Evolutionary conservation across 495 filamentous ascomycete species (phyloP).

Genomic region (Parathielavia hyrcaniae): DNA sequence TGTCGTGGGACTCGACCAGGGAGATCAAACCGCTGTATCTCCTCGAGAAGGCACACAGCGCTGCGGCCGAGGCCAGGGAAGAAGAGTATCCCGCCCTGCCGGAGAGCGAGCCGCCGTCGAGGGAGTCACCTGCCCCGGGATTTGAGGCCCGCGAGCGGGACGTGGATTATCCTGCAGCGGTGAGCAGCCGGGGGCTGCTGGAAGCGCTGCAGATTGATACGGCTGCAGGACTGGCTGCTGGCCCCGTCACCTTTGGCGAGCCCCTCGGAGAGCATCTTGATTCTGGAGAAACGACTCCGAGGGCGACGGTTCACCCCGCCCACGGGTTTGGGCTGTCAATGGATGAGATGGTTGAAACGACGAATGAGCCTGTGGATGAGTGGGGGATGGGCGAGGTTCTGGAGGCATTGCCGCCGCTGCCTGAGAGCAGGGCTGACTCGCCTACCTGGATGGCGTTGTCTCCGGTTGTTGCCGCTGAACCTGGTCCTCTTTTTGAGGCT

Average conservation of each 20-base stretch:
- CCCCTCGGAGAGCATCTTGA: slow-evolving; percentile 25
- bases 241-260: background rate
- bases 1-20: slow-evolving; percentile 45
- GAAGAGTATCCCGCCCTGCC: slow-evolving; percentile 27
- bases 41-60: slow-evolving; percentile 36
- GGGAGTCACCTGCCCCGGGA: slow-evolving; percentile 27
- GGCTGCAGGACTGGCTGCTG: slow-evolving; percentile 5
- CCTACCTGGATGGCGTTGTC: background rate
- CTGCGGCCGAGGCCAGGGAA: slow-evolving; percentile 5
- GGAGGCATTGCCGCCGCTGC: slow-evolving; percentile 8
- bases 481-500: background rate
- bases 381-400: background rate
- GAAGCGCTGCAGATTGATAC: slow-evolving; percentile 30
- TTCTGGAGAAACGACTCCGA: slow-evolving; percentile 36
- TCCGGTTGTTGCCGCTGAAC: background rate
- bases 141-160: slow-evolving; percentile 12
- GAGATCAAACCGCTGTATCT: slow-evolving; percentile 48
- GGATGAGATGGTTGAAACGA: background rate
- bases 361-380: background rate
- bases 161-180: slow-evolving; percentile 13
- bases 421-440: slow-evolving; percentile 3
- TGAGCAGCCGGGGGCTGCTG: slow-evolving; percentile 1
- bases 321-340: background rate
- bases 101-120: slow-evolving; percentile 30
- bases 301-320: slow-evolving; percentile 14